Percentiles rank a stretch among this genome's conserved stretches.
Evolutionary conservation across 257 asterid genomes (phyloP).

Genomic region (Solanum appendiculatum): DNA sequence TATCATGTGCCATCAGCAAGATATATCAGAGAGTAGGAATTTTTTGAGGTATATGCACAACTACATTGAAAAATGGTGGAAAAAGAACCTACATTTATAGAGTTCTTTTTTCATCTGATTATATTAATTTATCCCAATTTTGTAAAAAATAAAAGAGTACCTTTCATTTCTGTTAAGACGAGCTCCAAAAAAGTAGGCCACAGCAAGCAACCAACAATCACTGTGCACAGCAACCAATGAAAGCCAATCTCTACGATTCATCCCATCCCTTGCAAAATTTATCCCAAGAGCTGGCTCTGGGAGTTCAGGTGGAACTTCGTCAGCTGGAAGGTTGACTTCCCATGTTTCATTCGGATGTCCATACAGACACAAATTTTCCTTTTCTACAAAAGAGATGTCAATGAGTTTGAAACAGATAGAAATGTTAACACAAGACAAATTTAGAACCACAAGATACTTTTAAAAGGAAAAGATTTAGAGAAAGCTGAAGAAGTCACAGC

Average conservation of each 20-base stretch:
- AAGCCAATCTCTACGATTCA: conserved; percentile 22
- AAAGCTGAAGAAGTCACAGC: not conserved
- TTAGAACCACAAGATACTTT: not conserved
- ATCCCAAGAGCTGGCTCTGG: conserved; percentile 95
- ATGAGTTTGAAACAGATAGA: not conserved
- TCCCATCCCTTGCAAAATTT: conserved; percentile 91
- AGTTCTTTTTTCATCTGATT: not conserved
- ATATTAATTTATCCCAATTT: not conserved
- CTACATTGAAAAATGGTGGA: not conserved
- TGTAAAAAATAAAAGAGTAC: conserved; percentile 10
- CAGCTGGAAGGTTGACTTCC: conserved; percentile 92
- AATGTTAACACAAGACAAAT: not conserved
- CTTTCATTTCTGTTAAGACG: conserved; percentile 74
- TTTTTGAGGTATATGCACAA: not conserved
- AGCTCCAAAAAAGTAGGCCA: conserved; percentile 81
- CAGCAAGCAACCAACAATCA: conserved; percentile 91
- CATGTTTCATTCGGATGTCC: conserved; percentile 81
- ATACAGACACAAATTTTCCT: conserved; percentile 85
- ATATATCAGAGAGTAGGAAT: not conserved
- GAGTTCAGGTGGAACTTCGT: conserved; percentile 20
- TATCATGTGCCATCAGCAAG: not conserved
- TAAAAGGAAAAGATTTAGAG: not conserved
- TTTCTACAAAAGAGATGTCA: conserved; percentile 30
- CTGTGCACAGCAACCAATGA: conserved; percentile 22
- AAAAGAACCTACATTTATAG: not conserved